Base-by-base conservation (phyloP, 768 basidiomycete species). In the Scleroderma citrinum region DNA sequence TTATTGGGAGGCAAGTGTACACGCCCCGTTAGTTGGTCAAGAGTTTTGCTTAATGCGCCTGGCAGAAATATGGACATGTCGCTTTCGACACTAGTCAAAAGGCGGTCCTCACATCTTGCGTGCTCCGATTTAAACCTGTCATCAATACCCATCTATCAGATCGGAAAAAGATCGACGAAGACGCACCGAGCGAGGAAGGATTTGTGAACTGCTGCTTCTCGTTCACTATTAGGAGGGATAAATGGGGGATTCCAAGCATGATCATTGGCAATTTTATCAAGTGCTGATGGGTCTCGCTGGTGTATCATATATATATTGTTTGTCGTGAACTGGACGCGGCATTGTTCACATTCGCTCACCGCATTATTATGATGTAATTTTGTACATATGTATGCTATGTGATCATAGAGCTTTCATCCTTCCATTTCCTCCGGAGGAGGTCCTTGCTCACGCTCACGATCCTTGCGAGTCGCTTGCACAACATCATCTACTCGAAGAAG, bases 401-500 rank as follows among this genome's bases (percentile, higher is more conserved):
- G 34, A 13, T 35, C 6, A 12, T 10, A 16, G 14, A 8, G 12
- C 7, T 26, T 29, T 42, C 59, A 39, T 24, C 64, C 52, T 43
- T 53, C 49, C 75, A 81, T 79, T 59, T 85, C 83, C 57, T 83
- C 80, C 7, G 77, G 80, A 13, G 73, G 70, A 5, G 76, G 72
- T 12, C 66, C 70, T 47, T 67, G 63, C 56, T 83, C 81, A 41
- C 59, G 64, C 51, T 63, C 30, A 56, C 71, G 71, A 12, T 90
- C 87, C 63, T 87, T 85, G 49, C 88, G 76, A 8, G 82, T 77
- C n/a, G 89, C 89, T 65, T 90, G 87, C 8, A 96, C 91, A 48
- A 97, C 89, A 58, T 96, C 92, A 63, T 96, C 94, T 1, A 96
- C 92, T 23, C 92, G 85, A 21, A 95, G 78, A 4, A 97, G 74